A percentile compares a stretch with the other conserved stretches of the same genome.
These are phyloP conservation scores for Pisolithus thermaeus DNA, from an alignment of 1,284 basidiomycete genomes.

Conservation along the genomic window DNA sequence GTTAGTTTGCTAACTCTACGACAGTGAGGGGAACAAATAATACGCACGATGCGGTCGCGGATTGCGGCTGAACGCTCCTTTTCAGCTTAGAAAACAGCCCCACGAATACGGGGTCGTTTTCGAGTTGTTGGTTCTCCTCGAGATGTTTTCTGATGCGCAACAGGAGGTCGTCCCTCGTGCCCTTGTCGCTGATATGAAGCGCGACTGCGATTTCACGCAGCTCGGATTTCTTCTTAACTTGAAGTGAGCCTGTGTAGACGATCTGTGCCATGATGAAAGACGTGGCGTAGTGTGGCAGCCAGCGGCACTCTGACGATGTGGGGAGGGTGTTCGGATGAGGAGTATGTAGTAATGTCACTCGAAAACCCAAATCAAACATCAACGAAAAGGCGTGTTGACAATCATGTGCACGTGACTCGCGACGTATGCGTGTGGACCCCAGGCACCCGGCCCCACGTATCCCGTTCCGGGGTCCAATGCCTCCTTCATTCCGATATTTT, in stretches of 20 bases:
- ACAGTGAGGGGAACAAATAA: not conserved
- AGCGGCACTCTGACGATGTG: conserved; percentile 1
- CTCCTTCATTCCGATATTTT: too few species aligned
- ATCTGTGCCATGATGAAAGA: conserved; percentile 17
- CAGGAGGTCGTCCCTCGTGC: conserved; percentile 57
- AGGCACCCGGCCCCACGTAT: not conserved
- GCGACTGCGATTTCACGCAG: conserved; percentile 52
- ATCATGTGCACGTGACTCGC: conserved; percentile 19
- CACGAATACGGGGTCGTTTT: conserved; percentile 47
- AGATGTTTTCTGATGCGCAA: conserved; percentile 53
- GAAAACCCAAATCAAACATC: conserved; percentile 5
- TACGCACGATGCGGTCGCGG: conserved; percentile 7
- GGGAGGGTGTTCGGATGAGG: conserved; percentile 8
- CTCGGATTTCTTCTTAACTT: conserved; percentile 56
- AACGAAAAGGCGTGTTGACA: conserved; percentile 23
- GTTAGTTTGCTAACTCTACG: not conserved
- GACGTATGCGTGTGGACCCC: conserved; percentile 11
- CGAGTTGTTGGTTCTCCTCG: conserved; percentile 44
- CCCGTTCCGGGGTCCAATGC: not conserved
- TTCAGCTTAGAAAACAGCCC: conserved; percentile 46
- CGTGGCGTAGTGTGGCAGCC: not conserved
- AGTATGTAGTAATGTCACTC: too few species aligned
- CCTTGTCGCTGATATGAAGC: conserved; percentile 43
- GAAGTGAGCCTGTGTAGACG: conserved; percentile 40
- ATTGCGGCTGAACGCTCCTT: conserved; percentile 36